A percentile compares a stretch with the other conserved stretches of the same genome.
These are phyloP conservation scores for Raphanus raphanistrum DNA, from an alignment of 345 rosid genomes.

Conservation along the genomic window DNA sequence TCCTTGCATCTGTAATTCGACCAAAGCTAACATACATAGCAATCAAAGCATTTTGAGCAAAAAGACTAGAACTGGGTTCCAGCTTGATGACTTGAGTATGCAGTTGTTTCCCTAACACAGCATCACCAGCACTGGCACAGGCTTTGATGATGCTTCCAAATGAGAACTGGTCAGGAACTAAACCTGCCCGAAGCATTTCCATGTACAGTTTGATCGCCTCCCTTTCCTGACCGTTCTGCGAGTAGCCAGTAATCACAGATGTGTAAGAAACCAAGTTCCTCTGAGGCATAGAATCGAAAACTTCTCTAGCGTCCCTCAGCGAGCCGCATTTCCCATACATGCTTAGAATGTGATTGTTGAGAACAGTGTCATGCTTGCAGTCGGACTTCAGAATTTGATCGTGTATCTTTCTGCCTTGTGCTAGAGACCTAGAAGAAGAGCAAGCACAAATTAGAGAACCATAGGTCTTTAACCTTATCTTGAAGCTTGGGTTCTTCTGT, in stretches of 20 bases:
- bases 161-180: slow-evolving; percentile 51
- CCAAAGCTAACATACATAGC: slow-evolving; percentile 58
- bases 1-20: slow-evolving; percentile 47
- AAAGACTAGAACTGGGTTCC: slow-evolving; percentile 42
- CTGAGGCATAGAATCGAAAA: slow-evolving; percentile 68
- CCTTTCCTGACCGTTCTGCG: slow-evolving; percentile 53
- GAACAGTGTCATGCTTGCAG: slow-evolving; percentile 49
- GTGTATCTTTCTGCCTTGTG: slow-evolving; percentile 59
- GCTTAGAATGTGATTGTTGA: slow-evolving; percentile 53
- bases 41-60: slow-evolving; percentile 61
- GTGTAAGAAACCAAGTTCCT: slow-evolving; percentile 80
- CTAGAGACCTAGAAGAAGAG: slow-evolving; percentile 46
- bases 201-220: slow-evolving; percentile 48
- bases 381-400: slow-evolving; percentile 49
- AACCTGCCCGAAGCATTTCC: slow-evolving; percentile 47
- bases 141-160: slow-evolving; percentile 61
- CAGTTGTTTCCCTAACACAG: slow-evolving; percentile 53
- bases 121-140: slow-evolving; percentile 43
- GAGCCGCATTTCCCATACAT: slow-evolving; percentile 83
- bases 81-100: slow-evolving; percentile 57
- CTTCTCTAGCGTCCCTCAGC: slow-evolving; percentile 57
- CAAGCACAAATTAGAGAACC: slow-evolving; percentile 49
- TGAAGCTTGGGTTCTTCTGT: slow-evolving; percentile 34
- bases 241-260: slow-evolving; percentile 75
- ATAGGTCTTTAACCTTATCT: slow-evolving; percentile 41